phyloP scores from a whole-genome alignment of 768 basidiomycete species.

The Boletellus sp. region DNA sequence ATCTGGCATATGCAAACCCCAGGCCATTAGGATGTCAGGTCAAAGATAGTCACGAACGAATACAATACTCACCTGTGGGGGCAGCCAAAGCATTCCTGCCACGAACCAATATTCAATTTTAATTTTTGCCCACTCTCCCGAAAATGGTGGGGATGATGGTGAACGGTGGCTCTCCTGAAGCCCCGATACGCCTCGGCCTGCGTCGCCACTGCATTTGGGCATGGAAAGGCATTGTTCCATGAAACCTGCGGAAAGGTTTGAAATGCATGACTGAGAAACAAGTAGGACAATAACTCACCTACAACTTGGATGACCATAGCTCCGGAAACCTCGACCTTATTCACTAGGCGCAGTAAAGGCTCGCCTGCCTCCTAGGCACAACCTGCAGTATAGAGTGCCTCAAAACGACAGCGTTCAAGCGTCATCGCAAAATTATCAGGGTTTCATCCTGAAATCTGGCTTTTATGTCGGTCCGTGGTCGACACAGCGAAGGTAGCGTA shows the following conservation, averaged over 20 bases:
- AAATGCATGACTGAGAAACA: too few relatives aligned
- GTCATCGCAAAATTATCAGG: not conserved
- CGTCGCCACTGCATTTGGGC: not conserved
- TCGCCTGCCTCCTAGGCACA: not conserved
- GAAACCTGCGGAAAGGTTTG: not conserved
- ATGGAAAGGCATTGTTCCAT: not conserved
- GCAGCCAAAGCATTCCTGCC: not conserved
- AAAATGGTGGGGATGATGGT: not conserved
- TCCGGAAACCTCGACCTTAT: not conserved
- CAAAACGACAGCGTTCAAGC: not conserved
- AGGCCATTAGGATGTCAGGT: not conserved
- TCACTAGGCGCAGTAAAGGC: not conserved
- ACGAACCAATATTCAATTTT: not conserved
- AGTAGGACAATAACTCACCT: not conserved
- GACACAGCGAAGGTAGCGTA: too few relatives aligned
- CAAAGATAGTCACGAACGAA: not conserved
- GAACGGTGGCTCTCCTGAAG: too few relatives aligned
- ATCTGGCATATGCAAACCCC: not conserved
- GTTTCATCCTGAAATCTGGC: constrained; percentile 3
- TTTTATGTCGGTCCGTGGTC: not conserved
- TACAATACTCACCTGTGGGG: not conserved
- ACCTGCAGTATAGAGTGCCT: not conserved
- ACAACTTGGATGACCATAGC: not conserved
- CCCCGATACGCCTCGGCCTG: too few relatives aligned
- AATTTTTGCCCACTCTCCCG: not conserved